These are phyloP conservation scores for Coemansia sp. DNA, from an alignment of 192 early-diverging fungal genomes.

Conservation along the genomic window DNA sequence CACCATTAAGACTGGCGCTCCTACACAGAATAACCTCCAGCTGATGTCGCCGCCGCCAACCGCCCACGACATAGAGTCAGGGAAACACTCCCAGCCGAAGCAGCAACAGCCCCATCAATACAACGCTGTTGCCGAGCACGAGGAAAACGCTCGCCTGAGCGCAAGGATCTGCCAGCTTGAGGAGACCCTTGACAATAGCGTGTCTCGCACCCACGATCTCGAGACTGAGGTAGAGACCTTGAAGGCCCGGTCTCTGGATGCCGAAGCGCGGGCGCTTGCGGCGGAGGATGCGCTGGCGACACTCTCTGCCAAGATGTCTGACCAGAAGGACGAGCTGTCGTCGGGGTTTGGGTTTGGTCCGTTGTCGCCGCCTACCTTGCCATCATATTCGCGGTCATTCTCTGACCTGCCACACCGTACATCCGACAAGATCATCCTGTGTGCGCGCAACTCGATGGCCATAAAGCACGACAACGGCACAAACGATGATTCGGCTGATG, in stretches of 20 bases:
- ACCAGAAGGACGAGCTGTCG: slow-evolving; percentile 5
- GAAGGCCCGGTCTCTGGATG: slow-evolving; percentile 24
- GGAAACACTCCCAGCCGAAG: background rate
- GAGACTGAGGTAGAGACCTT: slow-evolving; percentile 17
- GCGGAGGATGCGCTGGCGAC: slow-evolving; percentile 40
- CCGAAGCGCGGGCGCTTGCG: slow-evolving; percentile 35
- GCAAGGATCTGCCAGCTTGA: slow-evolving; percentile 17
- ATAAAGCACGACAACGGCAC: background rate
- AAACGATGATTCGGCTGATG: background rate
- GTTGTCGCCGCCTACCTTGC: slow-evolving; percentile 7
- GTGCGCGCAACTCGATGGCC: slow-evolving; percentile 31
- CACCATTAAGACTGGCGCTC: background rate
- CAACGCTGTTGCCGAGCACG: background rate
- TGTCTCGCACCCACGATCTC: slow-evolving; percentile 1
- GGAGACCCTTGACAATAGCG: slow-evolving; percentile 10
- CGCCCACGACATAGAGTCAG: slow-evolving; percentile 19
- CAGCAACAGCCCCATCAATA: background rate
- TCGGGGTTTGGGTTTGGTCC: slow-evolving; percentile 1
- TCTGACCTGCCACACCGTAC: slow-evolving; percentile 26
- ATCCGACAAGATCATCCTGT: slow-evolving; percentile 36
- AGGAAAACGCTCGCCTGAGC: slow-evolving; percentile 8
- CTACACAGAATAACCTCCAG: background rate
- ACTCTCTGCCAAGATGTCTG: slow-evolving; percentile 7
- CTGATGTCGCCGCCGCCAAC: slow-evolving; percentile 43
- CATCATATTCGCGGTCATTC: slow-evolving; percentile 11